Percentiles rank a stretch among this genome's conserved stretches.
These are phyloP conservation scores for Pleurotus sapidus DNA, from an alignment of 768 basidiomycete species.

Conservation along the genomic window DNA sequence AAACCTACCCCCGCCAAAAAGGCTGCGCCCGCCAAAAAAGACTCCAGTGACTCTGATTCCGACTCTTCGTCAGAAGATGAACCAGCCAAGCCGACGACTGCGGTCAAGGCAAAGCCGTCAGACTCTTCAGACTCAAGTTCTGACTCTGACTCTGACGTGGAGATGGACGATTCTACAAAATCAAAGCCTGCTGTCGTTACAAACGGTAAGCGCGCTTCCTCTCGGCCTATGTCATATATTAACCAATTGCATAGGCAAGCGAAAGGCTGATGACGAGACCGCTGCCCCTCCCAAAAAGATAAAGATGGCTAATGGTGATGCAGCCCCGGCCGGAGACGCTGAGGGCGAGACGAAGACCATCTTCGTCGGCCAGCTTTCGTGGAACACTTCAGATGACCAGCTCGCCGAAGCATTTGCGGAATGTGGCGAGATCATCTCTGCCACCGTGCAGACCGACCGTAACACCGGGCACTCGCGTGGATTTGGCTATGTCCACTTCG, in stretches of 20 bases:
- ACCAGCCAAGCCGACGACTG: not conserved
- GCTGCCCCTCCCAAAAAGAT: conserved; percentile 74
- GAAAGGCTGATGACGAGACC: conserved; percentile 71
- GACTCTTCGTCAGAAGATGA: conserved; percentile 7
- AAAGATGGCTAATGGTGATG: conserved; percentile 65
- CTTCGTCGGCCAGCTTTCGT: conserved; percentile 92
- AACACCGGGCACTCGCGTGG: conserved; percentile 80
- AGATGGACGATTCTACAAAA: conserved; percentile 50
- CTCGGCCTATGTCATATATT: conserved; percentile 2
- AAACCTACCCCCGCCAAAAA: conserved; percentile 15
- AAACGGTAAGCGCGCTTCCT: conserved; percentile 29
- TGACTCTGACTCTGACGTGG: conserved; percentile 52
- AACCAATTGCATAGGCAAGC: conserved; percentile 49
- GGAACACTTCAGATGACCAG: conserved; percentile 97
- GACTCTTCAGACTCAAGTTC: conserved; percentile 24
- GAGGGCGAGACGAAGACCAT: conserved; percentile 57
- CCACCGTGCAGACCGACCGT: conserved; percentile 84
- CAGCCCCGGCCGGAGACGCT: conserved; percentile 27
- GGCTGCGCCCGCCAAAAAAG: conserved; percentile 3
- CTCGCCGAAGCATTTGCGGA: conserved; percentile 85
- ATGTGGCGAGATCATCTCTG: conserved; percentile 88
- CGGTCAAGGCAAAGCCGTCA: conserved; percentile 24
- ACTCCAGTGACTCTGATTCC: not conserved
- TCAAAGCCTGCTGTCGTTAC: conserved; percentile 15
- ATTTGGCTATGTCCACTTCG: conserved; percentile 82